Percentiles rank a stretch among this genome's conserved stretches.
These are phyloP conservation scores for Penicillium chermesinum DNA, from an alignment of 495 filamentous ascomycete genomes.

Conservation along the genomic window DNA sequence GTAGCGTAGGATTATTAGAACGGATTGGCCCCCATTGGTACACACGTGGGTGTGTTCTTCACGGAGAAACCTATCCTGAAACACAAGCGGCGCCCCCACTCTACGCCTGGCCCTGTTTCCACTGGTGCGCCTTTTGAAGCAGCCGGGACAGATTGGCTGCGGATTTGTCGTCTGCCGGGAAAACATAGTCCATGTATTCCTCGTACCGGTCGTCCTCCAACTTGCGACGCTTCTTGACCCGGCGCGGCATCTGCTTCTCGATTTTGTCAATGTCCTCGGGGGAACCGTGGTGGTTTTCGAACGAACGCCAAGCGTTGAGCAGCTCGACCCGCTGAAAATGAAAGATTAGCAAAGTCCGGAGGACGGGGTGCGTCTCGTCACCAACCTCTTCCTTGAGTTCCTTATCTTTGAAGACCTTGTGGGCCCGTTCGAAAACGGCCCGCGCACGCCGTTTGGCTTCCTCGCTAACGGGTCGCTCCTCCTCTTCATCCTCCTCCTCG, in stretches of 20 bases:
- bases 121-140: constrained; percentile 76
- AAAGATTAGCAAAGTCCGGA: constrained; percentile 23
- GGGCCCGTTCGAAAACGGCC: constrained; percentile 77
- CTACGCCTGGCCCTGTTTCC: constrained; percentile 60
- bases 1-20: not conserved
- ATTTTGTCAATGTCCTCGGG: constrained; percentile 76
- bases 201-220: constrained; percentile 93
- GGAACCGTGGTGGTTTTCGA: constrained; percentile 79
- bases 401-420: constrained; percentile 85
- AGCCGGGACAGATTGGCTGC: constrained; percentile 78
- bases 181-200: constrained; percentile 96
- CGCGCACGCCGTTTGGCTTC: constrained; percentile 77
- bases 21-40: not conserved
- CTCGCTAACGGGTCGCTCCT: constrained; percentile 70
- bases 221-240: constrained; percentile 90
- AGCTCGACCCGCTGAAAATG: constrained; percentile 64
- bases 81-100: not conserved
- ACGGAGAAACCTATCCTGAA: not conserved
- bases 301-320: constrained; percentile 84
- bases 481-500: constrained; percentile 55
- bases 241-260: constrained; percentile 87
- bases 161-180: constrained; percentile 91
- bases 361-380: not conserved
- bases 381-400: constrained; percentile 85
- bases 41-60: not conserved